Conservation (phyloP, 73 alveolate species). For the Symbiodinium pilosum region DNA sequence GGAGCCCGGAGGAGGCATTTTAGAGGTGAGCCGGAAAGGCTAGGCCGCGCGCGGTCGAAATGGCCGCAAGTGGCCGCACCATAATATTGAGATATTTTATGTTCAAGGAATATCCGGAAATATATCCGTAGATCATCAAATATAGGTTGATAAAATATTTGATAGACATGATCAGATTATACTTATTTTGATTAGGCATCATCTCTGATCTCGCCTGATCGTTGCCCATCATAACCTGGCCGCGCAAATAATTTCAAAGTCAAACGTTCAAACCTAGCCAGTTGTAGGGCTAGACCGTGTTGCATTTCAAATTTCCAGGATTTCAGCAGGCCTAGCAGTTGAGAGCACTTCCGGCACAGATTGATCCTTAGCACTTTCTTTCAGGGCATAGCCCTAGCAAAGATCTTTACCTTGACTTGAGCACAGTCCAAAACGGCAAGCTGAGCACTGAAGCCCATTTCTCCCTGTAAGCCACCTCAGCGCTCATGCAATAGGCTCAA, state of each 20-base stretch:
- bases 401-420: too few species aligned
- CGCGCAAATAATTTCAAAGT: neutral
- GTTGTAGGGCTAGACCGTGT: too few species aligned
- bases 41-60: too few species aligned
- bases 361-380: conserved; percentile 40
- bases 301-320: neutral
- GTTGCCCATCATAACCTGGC: neutral
- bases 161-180: neutral
- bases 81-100: too few species aligned
- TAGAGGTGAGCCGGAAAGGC: too few species aligned
- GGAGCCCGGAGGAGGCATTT: too few species aligned
- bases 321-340: neutral
- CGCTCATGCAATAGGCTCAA: neutral
- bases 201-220: neutral
- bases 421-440: neutral
- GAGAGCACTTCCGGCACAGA: conserved; percentile 45
- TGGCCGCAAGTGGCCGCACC: too few species aligned
- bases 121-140: too few species aligned
- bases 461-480: conserved; percentile 59
- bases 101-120: too few species aligned
- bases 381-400: neutral
- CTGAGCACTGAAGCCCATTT: conserved; percentile 10
- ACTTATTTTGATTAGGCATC: too few species aligned
- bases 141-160: neutral
- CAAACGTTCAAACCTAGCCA: neutral